These are phyloP conservation scores for Tolypocladium ovalisporum DNA, from an alignment of 2,329 filamentous ascomycete genomes.

Conservation along the genomic window DNA sequence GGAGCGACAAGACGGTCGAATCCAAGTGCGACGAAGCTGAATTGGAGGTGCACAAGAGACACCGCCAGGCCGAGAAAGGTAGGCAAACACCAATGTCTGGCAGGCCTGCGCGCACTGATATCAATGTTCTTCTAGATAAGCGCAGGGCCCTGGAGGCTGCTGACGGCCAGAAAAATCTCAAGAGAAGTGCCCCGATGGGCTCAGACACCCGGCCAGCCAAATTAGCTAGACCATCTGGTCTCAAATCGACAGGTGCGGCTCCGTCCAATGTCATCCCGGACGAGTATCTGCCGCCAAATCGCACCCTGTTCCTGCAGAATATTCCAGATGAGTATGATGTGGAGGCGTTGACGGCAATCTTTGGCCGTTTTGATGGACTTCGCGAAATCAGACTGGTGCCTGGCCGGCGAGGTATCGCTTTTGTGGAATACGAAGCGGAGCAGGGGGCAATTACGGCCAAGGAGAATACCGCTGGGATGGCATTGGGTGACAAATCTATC, in stretches of 20 bases:
- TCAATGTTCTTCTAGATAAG: constrained; percentile 34
- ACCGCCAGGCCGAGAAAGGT: constrained; percentile 86
- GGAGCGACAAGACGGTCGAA: constrained; percentile 80
- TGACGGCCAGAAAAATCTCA: constrained; percentile 67
- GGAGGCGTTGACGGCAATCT: constrained; percentile 69
- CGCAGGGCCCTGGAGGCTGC: constrained; percentile 76
- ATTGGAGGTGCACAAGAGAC: constrained; percentile 76
- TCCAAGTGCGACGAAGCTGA: constrained; percentile 65
- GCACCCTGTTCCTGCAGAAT: constrained; percentile 90
- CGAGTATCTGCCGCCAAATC: constrained; percentile 95
- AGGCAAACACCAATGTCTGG: constrained; percentile 10
- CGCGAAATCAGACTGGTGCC: constrained; percentile 85
- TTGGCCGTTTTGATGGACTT: constrained; percentile 86
- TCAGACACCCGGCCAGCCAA: constrained; percentile 52
- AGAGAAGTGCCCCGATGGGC: constrained; percentile 42
- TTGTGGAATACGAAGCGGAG: constrained; percentile 92
- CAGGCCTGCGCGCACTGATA: background rate
- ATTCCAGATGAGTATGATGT: constrained; percentile 78
- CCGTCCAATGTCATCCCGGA: constrained; percentile 74
- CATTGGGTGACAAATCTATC: constrained; percentile 65
- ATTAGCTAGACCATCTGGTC: constrained; percentile 46
- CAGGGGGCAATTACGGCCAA: constrained; percentile 84
- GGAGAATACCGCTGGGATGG: constrained; percentile 82
- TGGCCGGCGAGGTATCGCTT: constrained; percentile 77
- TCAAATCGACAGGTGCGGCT: constrained; percentile 63